Evolutionary conservation across 108 stramenopile species (phyloP), one percentile per base, ranked within the genome.

Genomic region (Skeletonema marinoi): DNA sequence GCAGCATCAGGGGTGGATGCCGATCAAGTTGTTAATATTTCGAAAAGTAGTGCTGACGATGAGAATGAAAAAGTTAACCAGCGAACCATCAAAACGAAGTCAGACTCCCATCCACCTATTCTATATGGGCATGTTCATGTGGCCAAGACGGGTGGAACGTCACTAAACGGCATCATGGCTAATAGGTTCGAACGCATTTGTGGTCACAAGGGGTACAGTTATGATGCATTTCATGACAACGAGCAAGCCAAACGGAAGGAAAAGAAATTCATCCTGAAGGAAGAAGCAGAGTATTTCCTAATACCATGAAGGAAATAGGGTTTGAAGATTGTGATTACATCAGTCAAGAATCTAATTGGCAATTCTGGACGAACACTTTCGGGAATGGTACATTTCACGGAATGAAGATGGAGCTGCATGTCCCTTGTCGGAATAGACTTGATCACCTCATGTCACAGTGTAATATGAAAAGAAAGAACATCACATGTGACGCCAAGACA

Each of bases 311-410:
- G 14, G 70, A 70, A 70, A 70, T 70, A 32, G 70, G 70, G 13
- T 70, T 70, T 70, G 70, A 70, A 32, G 70, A 70, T 33, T 70
- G 70, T 32, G 70, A 70, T 60, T 70, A 70, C 32, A 60, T 70
- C 17, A 32, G 54, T 32, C 0, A 0, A 0, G 59, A 70, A 58
- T 3, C 0, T 2, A 6, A 32, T 25, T 58, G 30, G 19, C 9
- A 3, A 31, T 13, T 13, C n/a, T 70, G 69, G 69, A 30, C 6
- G 19, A 31, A 63, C 6, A 30, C 33, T 32, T 29, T 32, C 4
- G 39, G 39, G 39, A 9, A 11, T 39, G 39, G 39, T 11, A 39
- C 9, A 39, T 39, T 39, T 39, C 62, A 63, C 31, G 30, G 33
- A 29, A 32, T 31, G 19, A 31, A 31, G n/a, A 29, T 63, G 62